phyloP scores from a whole-genome alignment of 1,139 yeast genomes.

The Suhomyces anneliseae region DNA sequence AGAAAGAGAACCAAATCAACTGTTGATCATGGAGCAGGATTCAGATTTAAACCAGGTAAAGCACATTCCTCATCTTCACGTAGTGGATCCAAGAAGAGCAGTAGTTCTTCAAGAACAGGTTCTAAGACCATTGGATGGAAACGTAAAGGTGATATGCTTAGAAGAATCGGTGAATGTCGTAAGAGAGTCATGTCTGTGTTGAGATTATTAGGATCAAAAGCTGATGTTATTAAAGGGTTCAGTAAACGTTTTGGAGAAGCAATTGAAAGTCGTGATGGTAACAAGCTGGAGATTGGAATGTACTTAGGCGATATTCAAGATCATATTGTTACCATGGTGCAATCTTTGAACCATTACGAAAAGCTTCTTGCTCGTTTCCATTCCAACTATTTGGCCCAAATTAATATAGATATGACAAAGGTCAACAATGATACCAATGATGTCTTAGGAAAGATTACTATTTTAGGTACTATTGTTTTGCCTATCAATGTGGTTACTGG shows the following conservation, averaged over 20 bases:
- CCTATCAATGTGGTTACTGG: constrained; percentile 96
- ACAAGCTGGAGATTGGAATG: constrained; percentile 62
- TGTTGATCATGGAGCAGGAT: constrained; percentile 28
- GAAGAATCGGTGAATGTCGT: constrained; percentile 93
- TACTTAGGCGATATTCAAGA: constrained; percentile 87
- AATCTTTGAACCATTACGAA: constrained; percentile 89
- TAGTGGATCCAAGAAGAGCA: constrained; percentile 13
- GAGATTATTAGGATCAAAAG: constrained; percentile 83
- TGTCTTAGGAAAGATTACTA: constrained; percentile 88
- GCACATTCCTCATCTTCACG: constrained; percentile 8
- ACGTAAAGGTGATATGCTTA: constrained; percentile 88
- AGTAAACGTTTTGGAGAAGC: constrained; percentile 87
- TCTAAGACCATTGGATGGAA: constrained; percentile 76
- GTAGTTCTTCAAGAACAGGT: constrained; percentile 35
- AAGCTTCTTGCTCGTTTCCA: constrained; percentile 90
- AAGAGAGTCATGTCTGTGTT: constrained; percentile 90
- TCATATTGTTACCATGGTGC: constrained; percentile 93
- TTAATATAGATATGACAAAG: constrained; percentile 94
- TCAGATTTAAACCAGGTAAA: constrained; percentile 15
- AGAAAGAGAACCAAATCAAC: constrained; percentile 43
- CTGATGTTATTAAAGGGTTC: constrained; percentile 94
- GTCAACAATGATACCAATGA: constrained; percentile 98
- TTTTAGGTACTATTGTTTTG: constrained; percentile 89
- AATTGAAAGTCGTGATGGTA: constrained; percentile 29
- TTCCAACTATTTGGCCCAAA: constrained; percentile 92